Percentiles rank a stretch among this genome's conserved stretches.
phyloP scores from a whole-genome alignment of 495 filamentous ascomycete species.

The Staphylotrichum tortipilum region DNA sequence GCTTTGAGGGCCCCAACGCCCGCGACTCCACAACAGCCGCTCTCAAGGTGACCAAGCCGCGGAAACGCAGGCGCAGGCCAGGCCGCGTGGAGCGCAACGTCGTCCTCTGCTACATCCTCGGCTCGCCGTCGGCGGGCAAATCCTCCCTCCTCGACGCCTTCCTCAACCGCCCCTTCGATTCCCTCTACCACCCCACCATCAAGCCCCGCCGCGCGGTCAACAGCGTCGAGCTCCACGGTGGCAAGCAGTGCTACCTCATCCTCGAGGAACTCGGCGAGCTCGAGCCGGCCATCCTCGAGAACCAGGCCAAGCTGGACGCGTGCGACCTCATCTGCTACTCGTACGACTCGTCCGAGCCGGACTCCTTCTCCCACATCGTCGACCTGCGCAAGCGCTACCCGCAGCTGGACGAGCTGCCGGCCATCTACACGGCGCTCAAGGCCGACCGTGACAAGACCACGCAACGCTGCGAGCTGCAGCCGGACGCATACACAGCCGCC shows the following conservation, averaged over 20 bases:
- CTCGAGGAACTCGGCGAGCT: constrained; percentile 92
- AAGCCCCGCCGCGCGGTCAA: constrained; percentile 90
- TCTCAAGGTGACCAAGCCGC: constrained; percentile 82
- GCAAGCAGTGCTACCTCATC: constrained; percentile 95
- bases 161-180: constrained; percentile 75
- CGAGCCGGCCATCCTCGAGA: constrained; percentile 87
- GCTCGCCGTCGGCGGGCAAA: constrained; percentile 75
- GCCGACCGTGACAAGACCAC: constrained; percentile 91
- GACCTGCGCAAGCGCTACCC: constrained; percentile 67
- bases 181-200: constrained; percentile 88
- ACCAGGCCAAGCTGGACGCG: constrained; percentile 79
- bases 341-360: constrained; percentile 92
- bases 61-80: constrained; percentile 70
- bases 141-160: constrained; percentile 84
- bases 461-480: constrained; percentile 82
- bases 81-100: constrained; percentile 89
- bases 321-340: constrained; percentile 92
- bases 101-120: constrained; percentile 90
- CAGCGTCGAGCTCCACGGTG: constrained; percentile 89
- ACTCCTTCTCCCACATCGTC: constrained; percentile 87
- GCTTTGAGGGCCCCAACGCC: constrained; percentile 62
- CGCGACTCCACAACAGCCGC: constrained; percentile 68
- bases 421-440: constrained; percentile 86
- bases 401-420: constrained; percentile 76
- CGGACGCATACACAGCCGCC: constrained; percentile 78